phyloP scores from a whole-genome alignment of 495 filamentous ascomycete genomes.

The Glutinoglossum americanum region DNA sequence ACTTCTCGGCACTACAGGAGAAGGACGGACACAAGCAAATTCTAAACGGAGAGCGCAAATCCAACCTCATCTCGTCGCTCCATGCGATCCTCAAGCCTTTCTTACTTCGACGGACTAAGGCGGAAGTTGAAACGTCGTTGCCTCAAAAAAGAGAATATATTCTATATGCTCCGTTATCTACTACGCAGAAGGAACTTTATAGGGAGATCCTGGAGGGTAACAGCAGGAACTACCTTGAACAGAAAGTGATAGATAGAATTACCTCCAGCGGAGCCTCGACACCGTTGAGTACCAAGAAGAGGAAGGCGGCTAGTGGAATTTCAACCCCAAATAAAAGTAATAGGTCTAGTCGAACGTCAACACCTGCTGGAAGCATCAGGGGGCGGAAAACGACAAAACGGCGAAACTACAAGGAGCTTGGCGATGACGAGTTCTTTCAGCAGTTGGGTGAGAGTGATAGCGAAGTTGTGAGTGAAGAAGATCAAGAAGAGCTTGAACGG shows the following conservation, averaged over 20 bases:
- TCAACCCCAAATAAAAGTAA: slow-evolving; percentile 40
- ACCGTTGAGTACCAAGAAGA: slow-evolving; percentile 23
- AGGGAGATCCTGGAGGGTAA: slow-evolving; percentile 62
- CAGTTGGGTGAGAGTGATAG: slow-evolving; percentile 43
- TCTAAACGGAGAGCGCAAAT: slow-evolving; percentile 54
- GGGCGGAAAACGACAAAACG: slow-evolving; percentile 24
- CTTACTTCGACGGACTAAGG: slow-evolving; percentile 70
- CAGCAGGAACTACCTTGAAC: slow-evolving; percentile 61
- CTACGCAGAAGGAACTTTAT: slow-evolving; percentile 78
- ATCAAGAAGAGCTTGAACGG: slow-evolving; percentile 42
- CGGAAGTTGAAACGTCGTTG: slow-evolving; percentile 74
- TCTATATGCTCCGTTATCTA: slow-evolving; percentile 71
- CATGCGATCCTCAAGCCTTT: slow-evolving; percentile 87
- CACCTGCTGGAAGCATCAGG: slow-evolving; percentile 33
- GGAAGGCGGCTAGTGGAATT: slow-evolving; percentile 24
- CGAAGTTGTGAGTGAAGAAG: slow-evolving; percentile 23
- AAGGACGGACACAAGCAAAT: slow-evolving; percentile 45
- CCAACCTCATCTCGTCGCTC: slow-evolving; percentile 67
- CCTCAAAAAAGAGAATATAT: slow-evolving; percentile 95
- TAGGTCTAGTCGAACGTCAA: slow-evolving; percentile 49
- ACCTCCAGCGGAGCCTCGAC: slow-evolving; percentile 14
- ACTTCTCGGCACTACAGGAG: slow-evolving; percentile 76
- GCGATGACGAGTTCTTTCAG: slow-evolving; percentile 46
- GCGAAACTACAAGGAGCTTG: slow-evolving; percentile 50
- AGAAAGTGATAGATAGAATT: slow-evolving; percentile 51